Base-by-base conservation (phyloP, 208 protist species). In the Acanthamoeba healyi region DNA sequence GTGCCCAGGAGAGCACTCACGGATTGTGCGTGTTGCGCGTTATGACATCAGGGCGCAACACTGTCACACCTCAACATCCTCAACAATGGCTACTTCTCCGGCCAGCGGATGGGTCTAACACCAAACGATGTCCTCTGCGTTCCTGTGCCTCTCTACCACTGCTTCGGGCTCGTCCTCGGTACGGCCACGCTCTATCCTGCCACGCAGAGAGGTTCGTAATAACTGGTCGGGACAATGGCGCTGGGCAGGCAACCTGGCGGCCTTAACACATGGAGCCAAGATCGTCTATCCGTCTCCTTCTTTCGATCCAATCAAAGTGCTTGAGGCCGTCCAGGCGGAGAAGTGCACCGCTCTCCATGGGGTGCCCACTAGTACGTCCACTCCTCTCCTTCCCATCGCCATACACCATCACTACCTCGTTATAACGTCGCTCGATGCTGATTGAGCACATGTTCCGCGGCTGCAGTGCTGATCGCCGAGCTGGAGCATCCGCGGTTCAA, bases 71-170 rank as follows among this genome's bases (percentile, higher is more conserved):
- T 74, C 10, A 92, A 92, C 67, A 93, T 93, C 40, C 51, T 93
- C 46, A 93, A 93, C 46, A 93, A 93, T n/a, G 88, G 88, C 24
- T 96, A 88, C 84, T 97, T 97, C 29, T 67, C 90, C 24, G 97
- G 96, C 15, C 34, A 96, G 44, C 7, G 84, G 4, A 91, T 97
- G 49, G 46, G 46, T 22, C 95, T 95, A 6, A 95, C 96, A 32
- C n/a, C 44, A 12, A 56, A 79, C 12, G 96, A 97, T 58, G 36
- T 24, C 17, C 42, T 97, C 0, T 96, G 95, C 77, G 81, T 97
- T 15, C 97, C 97, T 22, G 97, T 98, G 32, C 97, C 97, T 17
- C 93, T 98, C 10, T 98, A 97, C 86, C 97, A 98, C 61, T 98
- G 97, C 91, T 98, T 98, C 87, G 97, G 97, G 19, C 72, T 97